Percentiles rank a stretch among this genome's conserved stretches.
Evolutionary conservation across 345 rosid genomes (phyloP).

Genomic region (Arabis hirsuta): DNA sequence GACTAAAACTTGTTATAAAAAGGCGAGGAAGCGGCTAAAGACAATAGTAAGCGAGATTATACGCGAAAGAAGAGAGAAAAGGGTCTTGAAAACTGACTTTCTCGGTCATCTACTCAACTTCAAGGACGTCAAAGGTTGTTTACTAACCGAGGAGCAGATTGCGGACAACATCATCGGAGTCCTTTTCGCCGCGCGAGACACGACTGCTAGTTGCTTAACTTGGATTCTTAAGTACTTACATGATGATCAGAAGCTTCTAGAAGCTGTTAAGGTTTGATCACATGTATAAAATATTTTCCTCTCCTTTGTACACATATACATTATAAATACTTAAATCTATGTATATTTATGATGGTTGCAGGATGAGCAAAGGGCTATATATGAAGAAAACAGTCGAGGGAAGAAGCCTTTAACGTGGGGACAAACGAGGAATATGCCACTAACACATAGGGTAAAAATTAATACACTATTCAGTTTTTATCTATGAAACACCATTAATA

Average conservation of each 20-base stretch:
- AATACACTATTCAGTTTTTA: neutral
- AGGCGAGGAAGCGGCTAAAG: constrained; percentile 78
- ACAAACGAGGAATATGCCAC: constrained; percentile 80
- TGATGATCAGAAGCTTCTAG: constrained; percentile 61
- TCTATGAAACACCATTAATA: constrained; percentile 10
- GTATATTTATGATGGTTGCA: constrained; percentile 37
- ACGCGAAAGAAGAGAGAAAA: constrained; percentile 63
- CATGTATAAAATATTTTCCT: neutral
- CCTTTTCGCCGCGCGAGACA: constrained; percentile 90
- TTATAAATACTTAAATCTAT: neutral
- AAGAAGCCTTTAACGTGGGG: constrained; percentile 68
- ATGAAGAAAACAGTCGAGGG: constrained; percentile 57
- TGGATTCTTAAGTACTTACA: constrained; percentile 86
- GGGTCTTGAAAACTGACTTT: constrained; percentile 48
- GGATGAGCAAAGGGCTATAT: constrained; percentile 71
- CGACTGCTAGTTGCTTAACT: constrained; percentile 82
- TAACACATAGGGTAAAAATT: constrained; percentile 62
- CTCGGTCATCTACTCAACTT: constrained; percentile 62
- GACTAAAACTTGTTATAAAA: neutral
- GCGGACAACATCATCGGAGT: constrained; percentile 87
- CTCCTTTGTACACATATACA: neutral
- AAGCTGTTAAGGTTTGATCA: constrained; percentile 69
- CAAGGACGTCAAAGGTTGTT: constrained; percentile 52
- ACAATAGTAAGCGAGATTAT: constrained; percentile 63
- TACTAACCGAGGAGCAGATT: constrained; percentile 56